Evolutionary conservation across 2,329 filamentous ascomycete species (phyloP).

Genomic region (Curvularia spicifera): DNA sequence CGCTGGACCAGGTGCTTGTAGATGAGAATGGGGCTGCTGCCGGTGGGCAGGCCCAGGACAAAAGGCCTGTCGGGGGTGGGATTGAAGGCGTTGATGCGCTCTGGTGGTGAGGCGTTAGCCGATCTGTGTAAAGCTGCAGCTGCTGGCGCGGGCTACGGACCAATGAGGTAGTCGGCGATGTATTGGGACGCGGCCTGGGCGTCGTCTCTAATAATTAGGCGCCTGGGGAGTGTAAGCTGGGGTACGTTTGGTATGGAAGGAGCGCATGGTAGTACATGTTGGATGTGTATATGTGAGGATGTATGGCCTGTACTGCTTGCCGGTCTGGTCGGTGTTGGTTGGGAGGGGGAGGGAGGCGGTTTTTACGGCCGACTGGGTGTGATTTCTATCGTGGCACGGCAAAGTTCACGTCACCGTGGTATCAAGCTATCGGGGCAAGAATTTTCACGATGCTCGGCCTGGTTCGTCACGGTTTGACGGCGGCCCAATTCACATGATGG

Average conservation of each 20-base stretch:
- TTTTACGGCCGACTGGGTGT: constrained; percentile 11
- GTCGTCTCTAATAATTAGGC: constrained; percentile 82
- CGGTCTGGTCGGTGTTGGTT: not conserved
- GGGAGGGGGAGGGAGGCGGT: constrained; percentile 3
- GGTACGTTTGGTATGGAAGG: constrained; percentile 15
- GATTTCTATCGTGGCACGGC: constrained; percentile 26
- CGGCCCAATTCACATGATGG: constrained; percentile 30
- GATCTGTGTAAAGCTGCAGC: constrained; percentile 16
- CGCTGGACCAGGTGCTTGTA: constrained; percentile 77
- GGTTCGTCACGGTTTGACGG: constrained; percentile 35
- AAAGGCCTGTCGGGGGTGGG: constrained; percentile 77
- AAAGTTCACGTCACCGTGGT: constrained; percentile 32
- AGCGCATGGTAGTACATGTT: constrained; percentile 44
- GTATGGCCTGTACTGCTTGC: constrained; percentile 18
- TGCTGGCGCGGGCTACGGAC: constrained; percentile 51
- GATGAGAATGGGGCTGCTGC: constrained; percentile 78
- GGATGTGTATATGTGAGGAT: constrained; percentile 14
- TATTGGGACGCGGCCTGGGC: constrained; percentile 72
- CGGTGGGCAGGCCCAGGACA: constrained; percentile 82
- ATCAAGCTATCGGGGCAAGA: constrained; percentile 20
- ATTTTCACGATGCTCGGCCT: constrained; percentile 27
- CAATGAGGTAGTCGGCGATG: constrained; percentile 81
- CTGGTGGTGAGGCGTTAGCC: constrained; percentile 52
- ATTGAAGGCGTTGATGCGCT: constrained; percentile 77
- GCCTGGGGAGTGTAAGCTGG: constrained; percentile 61